Percentiles rank a stretch among this genome's conserved stretches.
These are phyloP conservation scores for Cladosporium sp. DNA, from an alignment of 2,329 filamentous ascomycete genomes.

Conservation along the genomic window DNA sequence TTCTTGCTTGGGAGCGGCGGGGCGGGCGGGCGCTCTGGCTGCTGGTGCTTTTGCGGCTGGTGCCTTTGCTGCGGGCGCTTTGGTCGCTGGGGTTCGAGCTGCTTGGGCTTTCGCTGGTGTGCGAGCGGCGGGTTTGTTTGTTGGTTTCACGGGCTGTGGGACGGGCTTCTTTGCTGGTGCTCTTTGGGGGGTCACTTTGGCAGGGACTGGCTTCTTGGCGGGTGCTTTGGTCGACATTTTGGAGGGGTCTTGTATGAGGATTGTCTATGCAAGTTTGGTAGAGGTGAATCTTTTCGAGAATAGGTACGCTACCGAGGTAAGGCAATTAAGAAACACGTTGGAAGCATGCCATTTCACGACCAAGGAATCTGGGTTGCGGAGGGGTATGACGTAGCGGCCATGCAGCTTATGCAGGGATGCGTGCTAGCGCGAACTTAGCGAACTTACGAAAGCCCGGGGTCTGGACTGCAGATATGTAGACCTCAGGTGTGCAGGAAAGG, in stretches of 20 bases:
- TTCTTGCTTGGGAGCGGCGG: constrained; percentile 10
- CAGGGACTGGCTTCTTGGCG: constrained; percentile 21
- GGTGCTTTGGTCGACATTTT: constrained; percentile 20
- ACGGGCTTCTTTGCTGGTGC: constrained; percentile 20
- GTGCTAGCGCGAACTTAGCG: not conserved
- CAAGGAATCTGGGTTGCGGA: not conserved
- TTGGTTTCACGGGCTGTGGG: constrained; percentile 15
- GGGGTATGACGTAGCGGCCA: not conserved
- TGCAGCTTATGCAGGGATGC: not conserved
- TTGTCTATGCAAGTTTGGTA: not conserved
- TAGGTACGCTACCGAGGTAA: not conserved
- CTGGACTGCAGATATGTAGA: constrained; percentile 5
- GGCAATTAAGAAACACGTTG: not conserved
- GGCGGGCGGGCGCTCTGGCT: constrained; percentile 9
- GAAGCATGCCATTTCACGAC: not conserved
- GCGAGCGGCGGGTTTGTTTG: constrained; percentile 12
- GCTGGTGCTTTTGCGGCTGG: constrained; percentile 19
- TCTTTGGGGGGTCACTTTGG: not conserved
- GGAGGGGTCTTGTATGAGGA: not conserved
- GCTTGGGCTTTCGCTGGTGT: constrained; percentile 10
- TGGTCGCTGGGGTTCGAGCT: constrained; percentile 10
- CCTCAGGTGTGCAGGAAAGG: not conserved
- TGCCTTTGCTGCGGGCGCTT: constrained; percentile 21
- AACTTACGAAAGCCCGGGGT: not conserved
- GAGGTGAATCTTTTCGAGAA: not conserved